phyloP scores from a whole-genome alignment of 129 eudicot species.

The Deinandra increscens region DNA sequence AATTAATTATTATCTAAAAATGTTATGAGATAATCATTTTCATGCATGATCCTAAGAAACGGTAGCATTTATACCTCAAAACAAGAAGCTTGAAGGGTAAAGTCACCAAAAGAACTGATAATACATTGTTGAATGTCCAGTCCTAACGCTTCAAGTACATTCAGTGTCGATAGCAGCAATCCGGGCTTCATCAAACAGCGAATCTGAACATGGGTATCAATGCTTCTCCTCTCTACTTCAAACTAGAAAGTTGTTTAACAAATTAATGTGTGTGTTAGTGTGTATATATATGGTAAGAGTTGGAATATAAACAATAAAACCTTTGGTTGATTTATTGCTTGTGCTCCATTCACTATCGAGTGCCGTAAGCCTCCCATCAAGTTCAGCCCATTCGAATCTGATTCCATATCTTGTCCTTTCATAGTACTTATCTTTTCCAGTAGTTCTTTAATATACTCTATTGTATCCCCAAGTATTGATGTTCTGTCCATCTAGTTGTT shows the following conservation, averaged over 20 bases:
- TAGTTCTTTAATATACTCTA: conserved; percentile 76
- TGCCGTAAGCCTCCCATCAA: conserved; percentile 40
- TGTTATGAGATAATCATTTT: background rate
- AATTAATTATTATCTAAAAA: background rate
- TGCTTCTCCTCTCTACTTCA: conserved; percentile 56
- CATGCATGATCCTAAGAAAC: background rate
- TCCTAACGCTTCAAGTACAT: conserved; percentile 61
- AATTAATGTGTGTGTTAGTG: conserved; percentile 1
- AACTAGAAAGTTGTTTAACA: conserved; percentile 36
- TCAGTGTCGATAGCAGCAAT: conserved; percentile 53
- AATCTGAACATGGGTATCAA: conserved; percentile 55
- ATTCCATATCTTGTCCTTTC: conserved; percentile 32
- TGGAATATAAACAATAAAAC: conserved; percentile 24
- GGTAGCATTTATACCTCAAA: conserved; percentile 49
- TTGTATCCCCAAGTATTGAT: conserved; percentile 77
- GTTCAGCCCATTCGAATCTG: conserved; percentile 30
- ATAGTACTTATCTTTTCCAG: conserved; percentile 46
- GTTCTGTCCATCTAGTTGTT: conserved; percentile 75
- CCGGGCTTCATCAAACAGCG: conserved; percentile 73
- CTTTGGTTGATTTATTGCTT: conserved; percentile 54
- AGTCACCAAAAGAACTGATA: conserved; percentile 66
- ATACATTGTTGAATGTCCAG: conserved; percentile 83
- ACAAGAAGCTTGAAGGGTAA: conserved; percentile 73
- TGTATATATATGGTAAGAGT: background rate
- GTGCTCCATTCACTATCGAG: conserved; percentile 38